Percentiles rank a stretch among this genome's conserved stretches.
These are phyloP conservation scores for Trifolium dubium DNA, from an alignment of 306 rosid species.

Conservation along the genomic window DNA sequence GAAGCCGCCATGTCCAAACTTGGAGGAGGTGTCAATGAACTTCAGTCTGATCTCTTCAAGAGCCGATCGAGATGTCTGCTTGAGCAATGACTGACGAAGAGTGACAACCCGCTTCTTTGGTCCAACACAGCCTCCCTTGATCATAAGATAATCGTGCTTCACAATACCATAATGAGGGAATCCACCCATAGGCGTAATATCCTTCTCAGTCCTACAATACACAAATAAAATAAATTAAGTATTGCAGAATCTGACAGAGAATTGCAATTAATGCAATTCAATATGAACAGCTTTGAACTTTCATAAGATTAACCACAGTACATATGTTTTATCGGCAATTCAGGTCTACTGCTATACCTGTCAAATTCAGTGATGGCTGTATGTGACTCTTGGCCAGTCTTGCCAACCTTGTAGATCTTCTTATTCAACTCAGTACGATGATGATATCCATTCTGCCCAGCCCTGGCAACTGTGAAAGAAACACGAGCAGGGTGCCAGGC, in stretches of 20 bases:
- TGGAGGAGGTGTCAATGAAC: slow-evolving; percentile 81
- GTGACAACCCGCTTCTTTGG: slow-evolving; percentile 79
- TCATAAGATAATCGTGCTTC: slow-evolving; percentile 65
- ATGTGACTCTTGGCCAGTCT: slow-evolving; percentile 66
- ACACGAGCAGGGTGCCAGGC: slow-evolving; percentile 97
- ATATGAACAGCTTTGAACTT: background rate
- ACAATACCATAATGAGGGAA: slow-evolving; percentile 80
- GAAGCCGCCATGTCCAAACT: slow-evolving; percentile 89
- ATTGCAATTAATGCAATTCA: background rate
- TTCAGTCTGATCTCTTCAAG: slow-evolving; percentile 71
- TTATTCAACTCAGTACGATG: slow-evolving; percentile 90
- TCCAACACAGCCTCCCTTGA: slow-evolving; percentile 73
- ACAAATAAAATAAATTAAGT: background rate
- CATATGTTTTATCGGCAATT: no score
- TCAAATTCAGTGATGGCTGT: slow-evolving; percentile 58
- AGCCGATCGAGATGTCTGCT: slow-evolving; percentile 76
- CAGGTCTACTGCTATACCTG: slow-evolving; percentile 39
- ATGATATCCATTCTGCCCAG: slow-evolving; percentile 93
- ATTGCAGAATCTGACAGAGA: background rate
- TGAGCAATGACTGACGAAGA: slow-evolving; percentile 70
- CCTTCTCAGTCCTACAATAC: slow-evolving; percentile 69
- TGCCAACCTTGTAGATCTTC: slow-evolving; percentile 73
- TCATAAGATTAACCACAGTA: no score
- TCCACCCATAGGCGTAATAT: slow-evolving; percentile 82
- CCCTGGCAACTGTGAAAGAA: slow-evolving; percentile 87